Base-by-base conservation (phyloP, 1,139 yeast genomes). In the Debaryomycetaceae sp. region DNA sequence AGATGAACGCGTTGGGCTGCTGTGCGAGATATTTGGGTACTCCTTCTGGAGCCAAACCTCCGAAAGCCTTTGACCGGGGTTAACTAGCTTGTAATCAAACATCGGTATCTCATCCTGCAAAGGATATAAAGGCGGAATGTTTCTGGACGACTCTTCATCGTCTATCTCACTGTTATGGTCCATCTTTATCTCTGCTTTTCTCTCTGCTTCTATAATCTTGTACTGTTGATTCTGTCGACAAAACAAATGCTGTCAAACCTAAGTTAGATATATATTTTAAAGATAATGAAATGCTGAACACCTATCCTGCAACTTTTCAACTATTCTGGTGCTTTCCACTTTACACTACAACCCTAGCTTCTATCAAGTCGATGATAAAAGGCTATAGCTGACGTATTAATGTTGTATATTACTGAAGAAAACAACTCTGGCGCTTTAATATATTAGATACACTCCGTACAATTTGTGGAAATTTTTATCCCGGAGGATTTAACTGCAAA, bases 1-100 rank as follows among this genome's bases (percentile, higher is more conserved):
- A 14, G 41, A 36, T 27, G 40, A 34, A 5, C 31, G 45, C 17
- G 44, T 47, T 27, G 45, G 42, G 13, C 54, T 48, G 38, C 50
- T 49, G 45, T 56, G 49, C 20, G 63, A 54, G n/a, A 66, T 51
- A 43, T 59, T 59, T 47, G 62, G 67, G 50, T 66, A 68, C 48
- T 66, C 68, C 34, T 57, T 59, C 37, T 66, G 66, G 34, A 66
- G 55, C 70, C 74, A 70, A 6, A 55, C 51, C 38, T 66, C 75
- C 14, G 65, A 53, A 42, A 72, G 56, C 49, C 65, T 68, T 27
- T 66, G 66, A 40, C 49, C 47, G n/a, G 75, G 72, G 46, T 69
- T 65, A 31, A 51, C 50, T 35, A 71, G 48, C 40, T 60, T 61
- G 45, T 63, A 70, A 49, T 73, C 78, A 52, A 54, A 68, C 43